phyloP scores from a whole-genome alignment of 2,329 filamentous ascomycete species.

The Pyrenochaeta sp. region DNA sequence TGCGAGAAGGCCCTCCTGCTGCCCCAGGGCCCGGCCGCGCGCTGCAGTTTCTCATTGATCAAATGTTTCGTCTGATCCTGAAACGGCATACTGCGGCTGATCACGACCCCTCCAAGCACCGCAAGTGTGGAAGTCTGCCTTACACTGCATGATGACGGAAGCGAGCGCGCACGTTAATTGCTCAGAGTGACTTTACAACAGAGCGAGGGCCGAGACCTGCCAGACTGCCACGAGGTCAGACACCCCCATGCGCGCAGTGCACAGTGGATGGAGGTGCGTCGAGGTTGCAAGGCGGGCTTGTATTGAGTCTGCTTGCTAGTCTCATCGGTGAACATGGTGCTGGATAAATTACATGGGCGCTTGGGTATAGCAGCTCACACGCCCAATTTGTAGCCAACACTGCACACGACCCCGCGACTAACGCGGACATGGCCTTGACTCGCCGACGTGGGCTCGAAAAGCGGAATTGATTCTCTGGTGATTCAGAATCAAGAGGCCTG shows the following conservation, averaged over 20 bases:
- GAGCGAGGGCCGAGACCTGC: conserved; percentile 24
- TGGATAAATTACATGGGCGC: conserved; percentile 23
- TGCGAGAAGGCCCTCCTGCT: background rate
- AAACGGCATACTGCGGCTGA: conserved; percentile 18
- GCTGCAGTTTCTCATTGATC: conserved; percentile 18
- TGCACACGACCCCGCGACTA: conserved; percentile 11
- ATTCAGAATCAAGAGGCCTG: conserved; percentile 1
- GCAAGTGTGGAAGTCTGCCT: conserved; percentile 25
- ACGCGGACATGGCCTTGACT: conserved; percentile 9
- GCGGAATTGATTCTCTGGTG: conserved; percentile 8
- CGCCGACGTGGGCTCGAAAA: conserved; percentile 4
- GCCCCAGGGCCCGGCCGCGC: conserved; percentile 3
- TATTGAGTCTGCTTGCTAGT: too few species aligned
- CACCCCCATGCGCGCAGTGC: conserved; percentile 16
- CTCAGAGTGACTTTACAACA: conserved; percentile 21
- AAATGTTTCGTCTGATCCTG: conserved; percentile 19
- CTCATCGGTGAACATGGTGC: conserved; percentile 21
- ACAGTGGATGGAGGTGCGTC: conserved; percentile 13
- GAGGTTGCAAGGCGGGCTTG: conserved; percentile 21
- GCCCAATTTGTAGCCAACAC: conserved; percentile 17
- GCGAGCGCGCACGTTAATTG: conserved; percentile 18
- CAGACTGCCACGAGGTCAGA: conserved; percentile 34
- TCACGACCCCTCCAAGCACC: conserved; percentile 12
- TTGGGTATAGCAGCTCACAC: conserved; percentile 28
- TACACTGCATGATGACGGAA: conserved; percentile 35